Conservation (phyloP, 2,329 filamentous ascomycete genomes). For the Colletotrichum somersetense region DNA sequence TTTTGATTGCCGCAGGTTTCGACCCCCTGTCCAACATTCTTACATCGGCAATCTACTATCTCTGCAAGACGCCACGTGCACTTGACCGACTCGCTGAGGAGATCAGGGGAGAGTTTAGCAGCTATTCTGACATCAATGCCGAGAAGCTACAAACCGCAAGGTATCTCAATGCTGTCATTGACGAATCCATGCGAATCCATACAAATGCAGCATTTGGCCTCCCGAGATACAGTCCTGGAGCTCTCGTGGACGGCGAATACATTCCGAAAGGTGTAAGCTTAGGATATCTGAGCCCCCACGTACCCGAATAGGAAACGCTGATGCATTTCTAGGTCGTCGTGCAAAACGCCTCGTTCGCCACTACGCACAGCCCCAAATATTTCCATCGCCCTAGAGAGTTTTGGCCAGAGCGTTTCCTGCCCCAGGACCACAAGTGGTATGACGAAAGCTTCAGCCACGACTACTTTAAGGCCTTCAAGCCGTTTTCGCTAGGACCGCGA, state of each 20-base stretch:
- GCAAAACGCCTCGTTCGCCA: not conserved
- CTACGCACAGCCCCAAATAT: not conserved
- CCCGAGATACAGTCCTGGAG: conserved; percentile 6
- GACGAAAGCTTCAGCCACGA: not conserved
- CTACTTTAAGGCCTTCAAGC: not conserved
- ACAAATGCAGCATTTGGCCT: conserved; percentile 7
- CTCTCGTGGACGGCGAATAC: not conserved
- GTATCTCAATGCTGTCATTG: conserved; percentile 4
- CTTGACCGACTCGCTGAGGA: not conserved
- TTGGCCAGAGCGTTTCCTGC: not conserved
- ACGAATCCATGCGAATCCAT: not conserved
- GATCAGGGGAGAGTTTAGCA: not conserved
- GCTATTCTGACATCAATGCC: not conserved
- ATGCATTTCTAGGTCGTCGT: not conserved
- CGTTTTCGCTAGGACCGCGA: not conserved
- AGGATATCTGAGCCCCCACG: accelerated
- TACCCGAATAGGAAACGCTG: not conserved
- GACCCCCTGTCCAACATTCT: not conserved
- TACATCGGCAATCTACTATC: not conserved
- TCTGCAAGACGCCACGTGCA: not conserved
- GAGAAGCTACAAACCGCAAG: not conserved
- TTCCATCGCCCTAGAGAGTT: not conserved
- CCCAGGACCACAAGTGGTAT: not conserved
- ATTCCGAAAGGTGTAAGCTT: conserved; percentile 3
- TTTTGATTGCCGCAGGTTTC: not conserved